Evolutionary conservation across 805 yeast species (phyloP).

Genomic region (Ogataea thermomethanolica): DNA sequence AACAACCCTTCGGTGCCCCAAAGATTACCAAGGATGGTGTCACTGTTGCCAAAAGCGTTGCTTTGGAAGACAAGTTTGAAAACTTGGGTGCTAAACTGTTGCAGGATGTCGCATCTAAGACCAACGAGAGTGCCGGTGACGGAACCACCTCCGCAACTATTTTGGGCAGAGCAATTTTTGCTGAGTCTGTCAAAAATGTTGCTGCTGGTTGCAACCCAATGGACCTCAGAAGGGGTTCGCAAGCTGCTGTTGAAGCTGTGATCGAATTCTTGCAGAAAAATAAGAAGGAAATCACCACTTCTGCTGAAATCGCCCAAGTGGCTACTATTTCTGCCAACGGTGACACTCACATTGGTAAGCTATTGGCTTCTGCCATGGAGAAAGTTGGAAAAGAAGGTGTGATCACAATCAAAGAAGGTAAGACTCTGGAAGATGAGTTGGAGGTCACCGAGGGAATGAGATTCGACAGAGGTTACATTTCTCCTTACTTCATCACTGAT

Average conservation of each 20-base stretch:
- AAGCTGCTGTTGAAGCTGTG: conserved; percentile 93
- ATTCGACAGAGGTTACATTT: conserved; percentile 95
- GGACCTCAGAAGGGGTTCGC: conserved; percentile 96
- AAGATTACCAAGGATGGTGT: conserved; percentile 99
- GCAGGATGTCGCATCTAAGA: conserved; percentile 96
- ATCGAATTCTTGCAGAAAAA: conserved; percentile 77
- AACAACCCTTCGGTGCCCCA: conserved; percentile 95
- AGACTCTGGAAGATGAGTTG: conserved; percentile 92
- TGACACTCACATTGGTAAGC: conserved; percentile 84
- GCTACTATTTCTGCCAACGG: conserved; percentile 98
- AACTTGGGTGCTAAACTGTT: conserved; percentile 93
- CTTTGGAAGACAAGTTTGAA: conserved; percentile 85
- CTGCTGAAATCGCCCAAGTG: conserved; percentile 95
- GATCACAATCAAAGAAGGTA: conserved; percentile 95
- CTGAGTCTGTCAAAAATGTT: conserved; percentile 92
- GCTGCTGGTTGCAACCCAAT: conserved; percentile 99
- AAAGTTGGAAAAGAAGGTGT: conserved; percentile 99
- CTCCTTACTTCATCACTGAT: conserved; percentile 95
- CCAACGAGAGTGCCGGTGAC: conserved; percentile 97
- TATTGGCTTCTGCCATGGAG: conserved; percentile 95
- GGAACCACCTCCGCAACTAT: conserved; percentile 98
- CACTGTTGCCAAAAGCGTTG: conserved; percentile 86
- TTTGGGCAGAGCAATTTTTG: conserved; percentile 90
- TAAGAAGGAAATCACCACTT: conserved; percentile 90
- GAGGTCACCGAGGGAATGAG: conserved; percentile 98